Percentiles rank a stretch among this genome's conserved stretches.
Conservation (phyloP, 805 yeast species). For the Ogataea minuta region DNA sequence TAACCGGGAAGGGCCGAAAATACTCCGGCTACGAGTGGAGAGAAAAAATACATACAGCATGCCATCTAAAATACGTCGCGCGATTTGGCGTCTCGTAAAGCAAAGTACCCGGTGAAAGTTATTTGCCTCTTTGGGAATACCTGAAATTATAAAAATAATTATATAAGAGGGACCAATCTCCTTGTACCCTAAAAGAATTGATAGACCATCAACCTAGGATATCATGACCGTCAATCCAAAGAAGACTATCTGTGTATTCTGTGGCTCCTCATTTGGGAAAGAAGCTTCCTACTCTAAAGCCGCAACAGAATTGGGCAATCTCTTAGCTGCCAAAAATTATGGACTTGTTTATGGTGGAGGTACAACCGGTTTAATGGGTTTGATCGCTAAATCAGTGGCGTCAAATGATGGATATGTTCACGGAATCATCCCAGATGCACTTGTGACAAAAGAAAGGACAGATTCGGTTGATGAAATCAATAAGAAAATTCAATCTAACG, state of each 20-base stretch:
- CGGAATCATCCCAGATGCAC: constrained; percentile 78
- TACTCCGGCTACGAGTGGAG: constrained; percentile 1
- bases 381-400: constrained; percentile 61
- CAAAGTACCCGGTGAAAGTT: constrained; percentile 8
- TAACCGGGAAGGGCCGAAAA: constrained; percentile 12
- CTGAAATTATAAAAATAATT: not conserved
- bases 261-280: constrained; percentile 75
- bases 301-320: constrained; percentile 56
- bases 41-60: not conserved
- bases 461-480: constrained; percentile 43
- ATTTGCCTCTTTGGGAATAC: constrained; percentile 8
- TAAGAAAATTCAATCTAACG: constrained; percentile 46
- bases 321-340: constrained; percentile 58
- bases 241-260: constrained; percentile 69
- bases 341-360: constrained; percentile 89
- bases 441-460: constrained; percentile 66
- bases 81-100: constrained; percentile 5
- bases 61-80: not conserved
- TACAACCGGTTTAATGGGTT: constrained; percentile 79
- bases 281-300: constrained; percentile 45
- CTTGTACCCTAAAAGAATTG: not conserved
- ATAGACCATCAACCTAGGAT: not conserved
- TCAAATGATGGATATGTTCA: constrained; percentile 64
- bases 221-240: constrained; percentile 21
- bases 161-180: constrained; percentile 1